phyloP scores from a whole-genome alignment of 2,329 filamentous ascomycete genomes.

The Penicillium vulpinum region DNA sequence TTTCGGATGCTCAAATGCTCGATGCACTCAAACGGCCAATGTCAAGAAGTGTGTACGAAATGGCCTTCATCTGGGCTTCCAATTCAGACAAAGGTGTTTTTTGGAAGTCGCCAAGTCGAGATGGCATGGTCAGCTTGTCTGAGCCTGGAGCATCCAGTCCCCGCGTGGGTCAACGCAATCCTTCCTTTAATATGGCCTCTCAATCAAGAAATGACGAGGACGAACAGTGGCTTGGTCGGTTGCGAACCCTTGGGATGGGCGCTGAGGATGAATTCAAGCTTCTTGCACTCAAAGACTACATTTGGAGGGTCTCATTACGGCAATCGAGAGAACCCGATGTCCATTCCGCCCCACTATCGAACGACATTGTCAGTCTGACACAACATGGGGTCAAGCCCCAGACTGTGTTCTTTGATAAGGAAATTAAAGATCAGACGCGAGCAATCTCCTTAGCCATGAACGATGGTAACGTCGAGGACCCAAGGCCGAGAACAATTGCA shows the following conservation, averaged over 20 bases:
- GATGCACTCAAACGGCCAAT: conserved; percentile 82
- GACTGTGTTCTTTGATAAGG: conserved; percentile 89
- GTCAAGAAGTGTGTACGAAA: conserved; percentile 76
- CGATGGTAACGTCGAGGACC: conserved; percentile 36
- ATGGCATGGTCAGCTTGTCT: conserved; percentile 68
- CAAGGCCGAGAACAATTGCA: conserved; percentile 72
- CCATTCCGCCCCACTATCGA: conserved; percentile 51
- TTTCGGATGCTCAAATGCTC: conserved; percentile 72
- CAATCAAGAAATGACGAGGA: conserved; percentile 84
- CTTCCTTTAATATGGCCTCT: conserved; percentile 54
- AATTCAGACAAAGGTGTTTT: conserved; percentile 81
- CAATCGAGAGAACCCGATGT: conserved; percentile 56
- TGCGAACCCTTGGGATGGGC: conserved; percentile 79
- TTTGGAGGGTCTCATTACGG: conserved; percentile 79
- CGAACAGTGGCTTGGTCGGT: conserved; percentile 82
- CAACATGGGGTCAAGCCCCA: conserved; percentile 77
- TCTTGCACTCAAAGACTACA: conserved; percentile 80
- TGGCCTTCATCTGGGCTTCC: conserved; percentile 80
- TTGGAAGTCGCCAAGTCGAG: conserved; percentile 75
- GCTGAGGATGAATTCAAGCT: conserved; percentile 88
- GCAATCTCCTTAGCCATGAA: conserved; percentile 26
- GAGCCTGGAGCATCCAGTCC: conserved; percentile 57
- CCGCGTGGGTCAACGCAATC: conserved; percentile 55
- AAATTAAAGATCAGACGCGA: conserved; percentile 53
- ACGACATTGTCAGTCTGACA: conserved; percentile 72